phyloP scores from a whole-genome alignment of 2,329 filamentous ascomycete genomes.

The Dothiorella sarmentorum region DNA sequence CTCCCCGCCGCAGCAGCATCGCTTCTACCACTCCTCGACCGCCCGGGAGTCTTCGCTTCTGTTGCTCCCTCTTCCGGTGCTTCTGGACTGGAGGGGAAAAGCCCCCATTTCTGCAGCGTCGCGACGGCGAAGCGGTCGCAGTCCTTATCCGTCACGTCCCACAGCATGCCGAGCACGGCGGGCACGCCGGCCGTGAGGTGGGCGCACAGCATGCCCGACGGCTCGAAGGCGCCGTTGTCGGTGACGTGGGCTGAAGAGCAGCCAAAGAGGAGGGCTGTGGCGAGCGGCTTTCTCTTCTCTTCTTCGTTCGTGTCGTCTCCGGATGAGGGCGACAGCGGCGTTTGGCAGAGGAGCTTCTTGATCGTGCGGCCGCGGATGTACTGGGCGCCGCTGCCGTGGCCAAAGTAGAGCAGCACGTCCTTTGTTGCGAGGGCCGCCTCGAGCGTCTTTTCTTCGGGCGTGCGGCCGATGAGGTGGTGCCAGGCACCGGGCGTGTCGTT shows the following conservation, averaged over 20 bases:
- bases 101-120: conserved; percentile 81
- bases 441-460: conserved; percentile 76
- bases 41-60: conserved; percentile 27
- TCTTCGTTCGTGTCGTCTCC: not conserved
- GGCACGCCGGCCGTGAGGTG: conserved; percentile 81
- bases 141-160: conserved; percentile 97
- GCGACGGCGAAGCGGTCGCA: conserved; percentile 86
- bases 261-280: conserved; percentile 86
- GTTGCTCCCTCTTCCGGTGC: conserved; percentile 29
- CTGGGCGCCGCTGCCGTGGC: conserved; percentile 90
- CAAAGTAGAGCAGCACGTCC: conserved; percentile 86
- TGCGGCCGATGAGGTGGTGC: conserved; percentile 64
- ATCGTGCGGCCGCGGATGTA: conserved; percentile 86
- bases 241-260: conserved; percentile 81
- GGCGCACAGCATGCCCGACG: conserved; percentile 84
- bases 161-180: conserved; percentile 86
- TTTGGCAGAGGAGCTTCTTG: conserved; percentile 63
- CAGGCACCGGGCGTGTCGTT: conserved; percentile 52
- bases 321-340: not conserved
- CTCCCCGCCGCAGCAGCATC: too few relatives aligned
- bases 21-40: conserved; percentile 26
- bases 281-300: conserved; percentile 44
- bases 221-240: conserved; percentile 83
- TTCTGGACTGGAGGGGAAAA: too few relatives aligned
- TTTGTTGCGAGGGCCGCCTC: conserved; percentile 61